Evolutionary conservation across 2,329 filamentous ascomycete species (phyloP), one percentile per base, ranked within the genome.

Genomic region (Penicillium paneum): DNA sequence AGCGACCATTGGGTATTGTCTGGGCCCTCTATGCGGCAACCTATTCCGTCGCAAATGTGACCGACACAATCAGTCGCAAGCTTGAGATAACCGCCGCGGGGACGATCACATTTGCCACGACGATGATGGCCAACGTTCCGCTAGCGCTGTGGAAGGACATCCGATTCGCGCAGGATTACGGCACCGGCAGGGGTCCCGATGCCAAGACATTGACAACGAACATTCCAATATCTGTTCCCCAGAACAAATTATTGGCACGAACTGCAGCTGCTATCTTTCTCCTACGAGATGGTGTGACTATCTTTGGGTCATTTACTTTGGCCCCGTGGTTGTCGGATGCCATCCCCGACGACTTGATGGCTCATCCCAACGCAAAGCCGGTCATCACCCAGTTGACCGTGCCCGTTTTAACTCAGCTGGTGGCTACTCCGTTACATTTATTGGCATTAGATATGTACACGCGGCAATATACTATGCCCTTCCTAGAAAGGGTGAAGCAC

Each of bases 391-490:
- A 96, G 74, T 91, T 95, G 65, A 71, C 84, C 0, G 88, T 89
- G 0, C 91, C 91, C 0, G 90, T 90, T 3, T 79, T 83, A 15
- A 82, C 92, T 10, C 91, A 96, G 75, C 62, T 94, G 17, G 61
- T 91, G 29, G 89, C 85, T 51, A 96, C 91, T 6, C 91, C 91
- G 1, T 71, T 95, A 63, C 91, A 96, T 74, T 74, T 96, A 48
- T 79, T 93, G n/a, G 91, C 90, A 0, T 70, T 96, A 61, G 91
- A 96, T 72, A 63, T 95, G 56, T 96, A 95, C 71, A 95, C 95
- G 31, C 52, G 61, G 15, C 62, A 63, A 17, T 49, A 58, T 40
- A 32, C 39, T 11, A 49, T 63, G 5, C 70, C 78, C 1, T 78
- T 81, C 68, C 67, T 69, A 21, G 81, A 89, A 19, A 76, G 91